Percentiles rank a stretch among this genome's conserved stretches.
Evolutionary conservation across 495 filamentous ascomycete species (phyloP).

Genomic region (Cenococcum geophilum): DNA sequence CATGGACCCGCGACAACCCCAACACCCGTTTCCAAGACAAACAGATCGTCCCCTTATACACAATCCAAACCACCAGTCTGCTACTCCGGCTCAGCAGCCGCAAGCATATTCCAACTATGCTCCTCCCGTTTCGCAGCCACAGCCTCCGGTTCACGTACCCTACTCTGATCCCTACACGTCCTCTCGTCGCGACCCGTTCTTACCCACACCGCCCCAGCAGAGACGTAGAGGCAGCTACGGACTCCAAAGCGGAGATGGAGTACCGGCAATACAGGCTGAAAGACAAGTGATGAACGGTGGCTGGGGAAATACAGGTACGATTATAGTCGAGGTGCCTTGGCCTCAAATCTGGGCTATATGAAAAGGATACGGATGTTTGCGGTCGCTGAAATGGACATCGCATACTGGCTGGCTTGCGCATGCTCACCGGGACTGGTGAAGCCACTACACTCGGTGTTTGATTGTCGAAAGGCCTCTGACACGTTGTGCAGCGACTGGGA

Average conservation of each 20-base stretch:
- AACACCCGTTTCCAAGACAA: slow-evolving; percentile 29
- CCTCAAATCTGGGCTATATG: neutral
- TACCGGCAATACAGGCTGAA: slow-evolving; percentile 18
- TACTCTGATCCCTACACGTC: slow-evolving; percentile 38
- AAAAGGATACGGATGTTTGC: neutral
- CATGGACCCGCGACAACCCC: slow-evolving; percentile 35
- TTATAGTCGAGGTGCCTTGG: neutral
- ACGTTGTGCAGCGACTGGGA: neutral
- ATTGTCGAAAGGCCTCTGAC: neutral
- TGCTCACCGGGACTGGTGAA: neutral
- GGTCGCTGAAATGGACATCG: neutral
- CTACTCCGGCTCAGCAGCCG: slow-evolving; percentile 21
- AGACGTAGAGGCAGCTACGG: slow-evolving; percentile 34
- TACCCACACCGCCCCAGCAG: slow-evolving; percentile 25
- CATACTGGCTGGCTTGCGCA: neutral
- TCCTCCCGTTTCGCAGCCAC: slow-evolving; percentile 29
- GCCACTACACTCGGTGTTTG: neutral
- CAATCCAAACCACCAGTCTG: slow-evolving; percentile 34
- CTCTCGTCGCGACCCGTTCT: slow-evolving; percentile 37
- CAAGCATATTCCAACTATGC: slow-evolving; percentile 22
- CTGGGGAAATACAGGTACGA: slow-evolving; percentile 31
- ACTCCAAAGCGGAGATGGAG: slow-evolving; percentile 10
- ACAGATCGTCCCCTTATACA: slow-evolving; percentile 34
- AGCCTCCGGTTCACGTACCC: slow-evolving; percentile 37
- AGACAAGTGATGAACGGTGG: slow-evolving; percentile 12